These are phyloP conservation scores for Athelia psychrophila DNA, from an alignment of 1,284 basidiomycete species.

Conservation along the genomic window DNA sequence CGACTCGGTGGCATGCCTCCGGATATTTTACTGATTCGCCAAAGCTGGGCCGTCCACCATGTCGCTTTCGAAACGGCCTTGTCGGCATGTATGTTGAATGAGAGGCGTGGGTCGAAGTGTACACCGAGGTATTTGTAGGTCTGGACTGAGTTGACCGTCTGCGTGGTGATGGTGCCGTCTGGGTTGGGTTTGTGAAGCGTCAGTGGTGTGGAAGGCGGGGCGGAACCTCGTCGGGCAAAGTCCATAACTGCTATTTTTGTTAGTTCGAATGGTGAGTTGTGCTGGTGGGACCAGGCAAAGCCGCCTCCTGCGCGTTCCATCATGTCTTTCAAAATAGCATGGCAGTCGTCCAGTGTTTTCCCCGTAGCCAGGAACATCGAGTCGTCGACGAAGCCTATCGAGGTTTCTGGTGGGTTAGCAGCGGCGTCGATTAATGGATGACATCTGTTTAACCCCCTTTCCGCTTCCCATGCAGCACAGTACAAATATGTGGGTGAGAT, in stretches of 20 bases:
- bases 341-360: constrained; percentile 11
- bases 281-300: constrained; percentile 17
- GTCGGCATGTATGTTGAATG: constrained; percentile 16
- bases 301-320: constrained; percentile 17
- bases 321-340: constrained; percentile 12
- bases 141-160: constrained; percentile 4
- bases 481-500: no score
- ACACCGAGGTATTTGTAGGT: constrained; percentile 24
- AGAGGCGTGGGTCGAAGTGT: constrained; percentile 18
- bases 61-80: constrained; percentile 17
- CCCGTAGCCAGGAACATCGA: constrained; percentile 12
- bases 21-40: constrained; percentile 10
- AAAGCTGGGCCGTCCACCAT: constrained; percentile 12
- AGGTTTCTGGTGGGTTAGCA: constrained; percentile 10
- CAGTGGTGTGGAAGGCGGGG: neutral
- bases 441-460: no score
- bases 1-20: constrained; percentile 6
- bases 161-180: neutral
- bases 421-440: constrained; percentile 19
- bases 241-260: constrained; percentile 21
- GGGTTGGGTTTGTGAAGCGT: neutral
- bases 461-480: no score
- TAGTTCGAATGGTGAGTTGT: constrained; percentile 21
- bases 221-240: neutral
- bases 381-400: constrained; percentile 28